These are phyloP conservation scores for Tetrapisispora arboricola DNA, from an alignment of 805 yeast species.

Conservation along the genomic window DNA sequence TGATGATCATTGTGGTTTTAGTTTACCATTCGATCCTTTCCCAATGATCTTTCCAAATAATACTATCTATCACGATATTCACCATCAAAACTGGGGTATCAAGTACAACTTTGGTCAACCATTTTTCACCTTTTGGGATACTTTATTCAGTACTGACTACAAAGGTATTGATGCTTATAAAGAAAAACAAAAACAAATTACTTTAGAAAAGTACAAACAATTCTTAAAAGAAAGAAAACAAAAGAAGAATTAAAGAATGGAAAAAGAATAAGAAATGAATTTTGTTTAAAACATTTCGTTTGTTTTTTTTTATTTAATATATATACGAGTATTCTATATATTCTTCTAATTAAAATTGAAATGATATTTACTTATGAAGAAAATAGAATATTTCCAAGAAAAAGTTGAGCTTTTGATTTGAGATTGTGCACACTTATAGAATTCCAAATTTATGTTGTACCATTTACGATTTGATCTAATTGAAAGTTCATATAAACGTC, in stretches of 20 bases:
- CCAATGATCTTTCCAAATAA: conserved; percentile 90
- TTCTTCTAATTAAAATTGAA: neutral
- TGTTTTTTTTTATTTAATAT: neutral
- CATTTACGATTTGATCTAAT: no score
- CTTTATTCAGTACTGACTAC: conserved; percentile 59
- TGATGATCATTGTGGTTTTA: conserved; percentile 98
- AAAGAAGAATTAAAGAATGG: conserved; percentile 2
- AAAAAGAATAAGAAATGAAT: neutral
- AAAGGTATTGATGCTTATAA: conserved; percentile 41
- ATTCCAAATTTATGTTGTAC: neutral
- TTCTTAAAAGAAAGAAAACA: conserved; percentile 32
- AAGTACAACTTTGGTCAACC: conserved; percentile 93
- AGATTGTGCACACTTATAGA: neutral
- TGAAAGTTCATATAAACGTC: no score
- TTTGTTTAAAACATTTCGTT: neutral
- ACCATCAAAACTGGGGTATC: conserved; percentile 93
- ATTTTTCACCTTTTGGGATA: conserved; percentile 91
- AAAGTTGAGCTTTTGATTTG: no score
- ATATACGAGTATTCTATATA: neutral
- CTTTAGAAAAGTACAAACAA: conserved; percentile 54
- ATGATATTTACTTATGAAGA: neutral
- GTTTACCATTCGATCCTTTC: conserved; percentile 83
- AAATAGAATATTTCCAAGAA: no score
- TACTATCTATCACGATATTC: conserved; percentile 93
- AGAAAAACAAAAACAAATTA: conserved; percentile 51